These are phyloP conservation scores for Lachancea mirantina DNA, from an alignment of 805 yeast genomes.

Conservation along the genomic window DNA sequence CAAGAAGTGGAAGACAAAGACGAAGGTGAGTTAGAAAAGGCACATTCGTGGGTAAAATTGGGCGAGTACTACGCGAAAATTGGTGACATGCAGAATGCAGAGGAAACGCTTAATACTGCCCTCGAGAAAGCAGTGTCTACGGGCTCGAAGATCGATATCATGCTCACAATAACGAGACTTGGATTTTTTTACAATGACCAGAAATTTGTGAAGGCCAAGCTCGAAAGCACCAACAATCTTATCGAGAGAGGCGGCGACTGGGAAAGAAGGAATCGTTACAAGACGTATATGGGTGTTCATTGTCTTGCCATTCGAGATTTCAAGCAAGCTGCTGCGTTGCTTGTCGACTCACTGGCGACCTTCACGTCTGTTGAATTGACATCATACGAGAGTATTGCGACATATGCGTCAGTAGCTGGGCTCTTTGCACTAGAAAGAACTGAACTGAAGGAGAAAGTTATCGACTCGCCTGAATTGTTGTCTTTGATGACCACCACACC, in stretches of 20 bases:
- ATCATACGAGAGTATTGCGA: conserved; percentile 83
- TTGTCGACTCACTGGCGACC: conserved; percentile 89
- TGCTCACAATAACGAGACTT: conserved; percentile 72
- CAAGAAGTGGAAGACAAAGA: conserved; percentile 45
- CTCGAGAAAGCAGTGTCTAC: conserved; percentile 74
- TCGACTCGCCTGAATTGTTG: conserved; percentile 90
- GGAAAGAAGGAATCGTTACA: conserved; percentile 94
- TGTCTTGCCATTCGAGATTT: conserved; percentile 80
- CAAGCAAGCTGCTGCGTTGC: conserved; percentile 71
- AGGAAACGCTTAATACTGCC: conserved; percentile 60
- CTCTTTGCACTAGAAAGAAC: conserved; percentile 74
- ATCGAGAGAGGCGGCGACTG: conserved; percentile 98
- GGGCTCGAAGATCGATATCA: conserved; percentile 84
- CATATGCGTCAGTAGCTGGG: conserved; percentile 84
- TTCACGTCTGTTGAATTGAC: conserved; percentile 90
- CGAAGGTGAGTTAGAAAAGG: conserved; percentile 82
- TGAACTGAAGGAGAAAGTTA: conserved; percentile 72
- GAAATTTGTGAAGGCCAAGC: conserved; percentile 55
- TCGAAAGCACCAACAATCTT: conserved; percentile 63
- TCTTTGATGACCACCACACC: conserved; percentile 68
- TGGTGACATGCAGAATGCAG: conserved; percentile 72
- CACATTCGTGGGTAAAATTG: conserved; percentile 66
- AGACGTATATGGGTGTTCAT: conserved; percentile 84
- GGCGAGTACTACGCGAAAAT: conserved; percentile 85
- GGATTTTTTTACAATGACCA: conserved; percentile 88